Conservation (phyloP, 768 basidiomycete genomes). For the Erythrobasidium yunnanense region DNA sequence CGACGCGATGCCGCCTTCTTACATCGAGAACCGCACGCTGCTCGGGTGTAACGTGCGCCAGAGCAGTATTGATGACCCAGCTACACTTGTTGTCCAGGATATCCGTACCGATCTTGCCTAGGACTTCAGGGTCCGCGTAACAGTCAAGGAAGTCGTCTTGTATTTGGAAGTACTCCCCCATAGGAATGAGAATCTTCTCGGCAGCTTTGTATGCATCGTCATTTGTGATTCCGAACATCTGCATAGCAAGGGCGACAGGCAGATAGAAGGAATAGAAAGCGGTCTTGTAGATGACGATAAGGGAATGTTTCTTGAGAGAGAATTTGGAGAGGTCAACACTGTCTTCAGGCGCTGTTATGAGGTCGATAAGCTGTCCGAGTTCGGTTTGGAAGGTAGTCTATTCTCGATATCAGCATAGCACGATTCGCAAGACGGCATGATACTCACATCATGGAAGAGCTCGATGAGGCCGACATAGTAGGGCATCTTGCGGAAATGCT, state of each 20-base stretch:
- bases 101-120: conserved; percentile 95
- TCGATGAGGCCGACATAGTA: conserved; percentile 87
- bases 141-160: conserved; percentile 97
- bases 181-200: conserved; percentile 67
- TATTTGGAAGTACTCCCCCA: conserved; percentile 97
- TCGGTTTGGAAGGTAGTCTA: conserved; percentile 75
- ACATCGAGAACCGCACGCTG: conserved; percentile 47
- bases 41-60: conserved; percentile 46
- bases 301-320: conserved; percentile 71
- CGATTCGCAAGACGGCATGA: neutral
- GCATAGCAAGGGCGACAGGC: conserved; percentile 87
- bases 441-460: conserved; percentile 67
- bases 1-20: conserved; percentile 24
- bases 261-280: conserved; percentile 98
- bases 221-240: conserved; percentile 49
- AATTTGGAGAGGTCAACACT: conserved; percentile 75
- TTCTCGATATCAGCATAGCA: neutral
- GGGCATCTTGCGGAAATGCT: conserved; percentile 63
- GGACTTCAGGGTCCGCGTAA: conserved; percentile 73
- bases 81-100: conserved; percentile 98
- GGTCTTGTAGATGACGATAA: conserved; percentile 95
- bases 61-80: conserved; percentile 85
- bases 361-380: conserved; percentile 88
- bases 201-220: conserved; percentile 61
- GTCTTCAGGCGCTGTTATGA: conserved; percentile 90